Conservation (phyloP, 116 monocot species). For the Phalaenopsis hybrid region DNA sequence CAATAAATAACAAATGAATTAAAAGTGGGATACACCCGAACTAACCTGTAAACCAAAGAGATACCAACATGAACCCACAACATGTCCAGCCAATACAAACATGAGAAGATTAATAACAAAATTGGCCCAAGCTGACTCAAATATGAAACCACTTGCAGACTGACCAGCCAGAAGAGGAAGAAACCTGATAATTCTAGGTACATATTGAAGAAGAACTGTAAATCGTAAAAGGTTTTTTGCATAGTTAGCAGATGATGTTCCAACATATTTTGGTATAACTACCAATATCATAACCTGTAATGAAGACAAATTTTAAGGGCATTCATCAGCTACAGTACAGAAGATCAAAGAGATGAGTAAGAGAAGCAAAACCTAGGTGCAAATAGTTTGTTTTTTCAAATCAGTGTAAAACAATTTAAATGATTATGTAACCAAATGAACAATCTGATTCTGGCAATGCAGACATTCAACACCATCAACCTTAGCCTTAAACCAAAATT, state of each 20-base stretch:
- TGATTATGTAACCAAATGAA: no score
- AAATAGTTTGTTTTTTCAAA: no score
- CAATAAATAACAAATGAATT: neutral
- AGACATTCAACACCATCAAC: no score
- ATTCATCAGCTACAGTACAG: neutral
- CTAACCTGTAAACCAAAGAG: conserved; percentile 86
- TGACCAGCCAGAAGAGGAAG: conserved; percentile 62
- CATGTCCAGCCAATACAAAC: conserved; percentile 88
- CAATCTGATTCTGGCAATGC: no score
- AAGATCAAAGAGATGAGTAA: neutral
- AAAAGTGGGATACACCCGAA: neutral
- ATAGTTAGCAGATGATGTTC: conserved; percentile 60
- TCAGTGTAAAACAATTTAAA: no score
- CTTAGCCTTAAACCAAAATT: no score
- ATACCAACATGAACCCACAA: conserved; percentile 91
- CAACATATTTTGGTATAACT: conserved; percentile 58
- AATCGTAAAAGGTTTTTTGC: conserved; percentile 73
- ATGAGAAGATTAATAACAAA: conserved; percentile 87
- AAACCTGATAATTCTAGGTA: conserved; percentile 64
- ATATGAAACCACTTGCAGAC: conserved; percentile 78
- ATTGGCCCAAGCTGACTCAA: conserved; percentile 93
- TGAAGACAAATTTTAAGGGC: conserved; percentile 6
- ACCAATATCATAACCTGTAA: conserved; percentile 74
- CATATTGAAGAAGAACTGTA: conserved; percentile 76
- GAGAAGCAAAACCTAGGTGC: no score